Evolutionary conservation across 1,139 yeast genomes (phyloP), one percentile per base, ranked within the genome.

Genomic region (Geotrichum fermentans): DNA sequence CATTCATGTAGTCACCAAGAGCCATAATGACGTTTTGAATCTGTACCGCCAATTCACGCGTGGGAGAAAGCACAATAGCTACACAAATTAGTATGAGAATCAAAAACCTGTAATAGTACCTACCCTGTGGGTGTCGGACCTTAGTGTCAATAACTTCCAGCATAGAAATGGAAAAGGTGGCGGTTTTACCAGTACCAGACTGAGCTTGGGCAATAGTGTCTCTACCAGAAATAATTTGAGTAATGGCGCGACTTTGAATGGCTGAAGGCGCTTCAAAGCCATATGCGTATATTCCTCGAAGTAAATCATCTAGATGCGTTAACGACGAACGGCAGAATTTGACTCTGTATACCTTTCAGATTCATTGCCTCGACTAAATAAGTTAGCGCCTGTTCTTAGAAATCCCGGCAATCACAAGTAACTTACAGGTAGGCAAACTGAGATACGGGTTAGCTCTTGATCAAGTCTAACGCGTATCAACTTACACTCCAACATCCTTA

Each of bases 131-230:
- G 69, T 76, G 58, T 40, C 62, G 55, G 51, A 60, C 49, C 51
- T 57, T 55, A 50, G 64, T 58, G 71, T 88, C 95, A 63, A 89
- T 83, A 79, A 89, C 86, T 79, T 90, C 96, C 72, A 92, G 80
- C 64, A 95, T 92, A 64, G 96, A 85, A 65, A 92, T 90, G 71
- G 97, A 84, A 82, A 92, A 92, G 61, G 98, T 92, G 67, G 97
- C 98, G 57, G 98, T 92, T 79, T 92, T 92, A 83, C 98, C 98
- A 60, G 98, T 92, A 83, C 98, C 98, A 50, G 97, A 90, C 79
- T 92, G 98, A 62, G 97, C 97, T 75, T 92, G 98, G 61, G 97
- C 98, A 66, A 92, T 81, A 53, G 90, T 96, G 73, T 92, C 98
- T 74, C 92, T 82, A 61, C 96, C 96, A 72, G 87, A 94, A 67